Evolutionary conservation across 495 filamentous ascomycete species (phyloP).

Genomic region (Talaromyces stipitatus): DNA sequence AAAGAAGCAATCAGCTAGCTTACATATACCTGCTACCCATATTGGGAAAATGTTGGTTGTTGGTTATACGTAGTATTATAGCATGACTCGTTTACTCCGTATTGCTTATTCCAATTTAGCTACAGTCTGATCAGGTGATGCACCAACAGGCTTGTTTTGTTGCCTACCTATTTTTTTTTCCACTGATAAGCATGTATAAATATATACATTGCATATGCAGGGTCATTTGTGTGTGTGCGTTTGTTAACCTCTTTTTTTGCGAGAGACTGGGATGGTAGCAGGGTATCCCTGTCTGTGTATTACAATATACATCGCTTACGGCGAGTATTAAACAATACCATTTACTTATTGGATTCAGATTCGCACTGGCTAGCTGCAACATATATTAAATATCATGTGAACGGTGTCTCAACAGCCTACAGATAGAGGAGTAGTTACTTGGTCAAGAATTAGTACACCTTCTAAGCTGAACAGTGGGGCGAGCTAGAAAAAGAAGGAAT

Average conservation of each 20-base stretch:
- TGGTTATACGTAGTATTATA: no score
- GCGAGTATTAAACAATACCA: background rate
- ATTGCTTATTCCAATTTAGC: no score
- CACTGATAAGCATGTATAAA: background rate
- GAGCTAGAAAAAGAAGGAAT: background rate
- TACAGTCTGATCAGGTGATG: no score
- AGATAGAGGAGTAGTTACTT: no score
- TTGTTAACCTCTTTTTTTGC: background rate
- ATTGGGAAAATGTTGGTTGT: no score
- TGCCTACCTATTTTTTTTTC: background rate
- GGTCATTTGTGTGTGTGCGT: background rate
- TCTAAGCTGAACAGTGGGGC: background rate
- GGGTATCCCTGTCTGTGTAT: background rate
- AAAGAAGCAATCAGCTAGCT: no score
- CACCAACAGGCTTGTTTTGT: no score
- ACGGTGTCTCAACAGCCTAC: background rate
- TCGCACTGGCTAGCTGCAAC: background rate
- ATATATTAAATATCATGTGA: background rate
- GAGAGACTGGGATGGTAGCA: background rate
- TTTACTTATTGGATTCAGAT: background rate
- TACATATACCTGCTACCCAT: no score
- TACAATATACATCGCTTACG: background rate
- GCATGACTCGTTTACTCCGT: no score
- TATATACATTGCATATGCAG: constrained; percentile 1
- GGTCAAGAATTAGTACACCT: background rate